Base-by-base conservation (phyloP, 225 moss, liverwort and hornwort genomes). In the Polytrichum formosum region DNA sequence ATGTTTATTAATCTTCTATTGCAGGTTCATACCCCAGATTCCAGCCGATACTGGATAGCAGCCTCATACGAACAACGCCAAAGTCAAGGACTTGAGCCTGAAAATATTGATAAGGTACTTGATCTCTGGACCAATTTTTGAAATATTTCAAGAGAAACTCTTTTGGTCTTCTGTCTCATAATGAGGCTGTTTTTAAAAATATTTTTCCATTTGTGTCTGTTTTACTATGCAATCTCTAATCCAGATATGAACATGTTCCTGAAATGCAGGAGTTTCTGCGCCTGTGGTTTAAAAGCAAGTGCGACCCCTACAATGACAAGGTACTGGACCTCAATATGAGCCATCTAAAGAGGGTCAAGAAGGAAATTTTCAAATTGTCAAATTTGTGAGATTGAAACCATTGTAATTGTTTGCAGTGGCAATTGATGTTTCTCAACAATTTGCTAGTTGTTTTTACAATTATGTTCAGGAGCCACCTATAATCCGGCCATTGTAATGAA, bases 11-110 rank as follows among this genome's bases (percentile, higher is more conserved):
- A 46, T 16, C 46, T 46, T 27, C 53, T 68, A 31, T 18, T 61
- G 67, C 75, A 93, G 89, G 93, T 92, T 35, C 94, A 98, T 65
- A 98, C 98, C 68, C 98, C 94, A 71, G 98, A 92, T 83, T 98
- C 98, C 5, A 98, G 98, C 59, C 90, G 98, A 20, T 98, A 91
- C 67, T 98, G 98, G 94, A 84, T 98, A 67, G 91, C 92, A 75
- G 74, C 91, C 25, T 91, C 98, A 18, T 98, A 92, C 23, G 88
- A 94, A 73, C 92, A 92, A 69, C 83, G 87, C 33, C 92, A 94
- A 28, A 88, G 88, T 33, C 74, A 80, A 75, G 94, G 92, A 67
- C 74, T 89, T 55, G 98, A 98, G 77, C 94, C 98, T 70, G 91
- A 94, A 70, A 98, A 90, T 46, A 92, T 98, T 77, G 94, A 98